Conservation (phyloP, 371 early-diverging fungal genomes). For the Mucor irregularis region DNA sequence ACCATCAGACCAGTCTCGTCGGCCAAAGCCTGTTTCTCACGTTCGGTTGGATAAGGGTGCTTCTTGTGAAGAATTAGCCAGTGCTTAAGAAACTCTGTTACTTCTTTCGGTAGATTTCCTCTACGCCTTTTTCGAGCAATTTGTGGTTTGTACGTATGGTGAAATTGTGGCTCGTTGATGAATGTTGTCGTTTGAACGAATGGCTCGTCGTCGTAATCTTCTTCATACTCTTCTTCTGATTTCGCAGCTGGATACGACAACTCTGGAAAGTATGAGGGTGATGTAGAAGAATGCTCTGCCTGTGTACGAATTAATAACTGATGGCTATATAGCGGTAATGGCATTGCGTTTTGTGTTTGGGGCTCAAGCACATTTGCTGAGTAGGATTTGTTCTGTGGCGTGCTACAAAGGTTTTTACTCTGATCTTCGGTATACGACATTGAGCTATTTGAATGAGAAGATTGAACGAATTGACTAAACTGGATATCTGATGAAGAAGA, state of each 20-base stretch:
- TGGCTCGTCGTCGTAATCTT: neutral
- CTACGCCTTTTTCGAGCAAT: conserved; percentile 41
- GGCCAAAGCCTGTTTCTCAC: conserved; percentile 70
- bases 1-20: conserved; percentile 66
- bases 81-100: conserved; percentile 62
- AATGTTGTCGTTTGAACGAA: conserved; percentile 2
- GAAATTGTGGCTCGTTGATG: conserved; percentile 16
- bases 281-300: too few relatives aligned
- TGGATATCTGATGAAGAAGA: too few relatives aligned
- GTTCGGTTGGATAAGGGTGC: conserved; percentile 84
- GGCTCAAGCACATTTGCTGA: neutral
- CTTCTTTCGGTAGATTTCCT: conserved; percentile 65
- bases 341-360: neutral
- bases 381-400: neutral
- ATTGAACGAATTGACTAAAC: too few relatives aligned
- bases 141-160: conserved; percentile 10
- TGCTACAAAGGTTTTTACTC: neutral
- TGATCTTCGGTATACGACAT: neutral
- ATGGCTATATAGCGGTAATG: neutral
- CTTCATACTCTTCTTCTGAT: neutral
- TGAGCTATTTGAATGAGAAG: too few relatives aligned
- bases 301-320: too few relatives aligned
- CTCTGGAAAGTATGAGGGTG: neutral
- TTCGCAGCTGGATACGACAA: neutral
- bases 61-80: conserved; percentile 80